Percentiles rank a stretch among this genome's conserved stretches.
Conservation (phyloP, 2,329 filamentous ascomycete genomes). For the Venturia pyrina region DNA sequence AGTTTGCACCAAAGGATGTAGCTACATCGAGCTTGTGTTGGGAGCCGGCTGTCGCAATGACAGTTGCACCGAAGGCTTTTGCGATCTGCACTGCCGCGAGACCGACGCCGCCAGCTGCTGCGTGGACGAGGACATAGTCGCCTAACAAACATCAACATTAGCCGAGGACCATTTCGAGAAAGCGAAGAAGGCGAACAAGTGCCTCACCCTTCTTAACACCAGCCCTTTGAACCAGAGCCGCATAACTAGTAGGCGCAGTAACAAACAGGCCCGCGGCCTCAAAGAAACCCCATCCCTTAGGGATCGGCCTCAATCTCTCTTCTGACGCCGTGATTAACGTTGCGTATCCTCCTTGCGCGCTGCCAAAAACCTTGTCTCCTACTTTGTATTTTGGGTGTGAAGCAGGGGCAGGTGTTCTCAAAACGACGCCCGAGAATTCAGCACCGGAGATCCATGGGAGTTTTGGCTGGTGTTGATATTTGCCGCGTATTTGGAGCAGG, state of each 20-base stretch:
- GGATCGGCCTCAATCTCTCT: slow-evolving; percentile 59
- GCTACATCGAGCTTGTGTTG: slow-evolving; percentile 72
- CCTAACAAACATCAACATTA: slow-evolving; percentile 32
- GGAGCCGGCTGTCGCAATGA: slow-evolving; percentile 85
- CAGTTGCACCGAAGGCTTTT: slow-evolving; percentile 81
- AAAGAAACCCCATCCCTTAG: slow-evolving; percentile 69
- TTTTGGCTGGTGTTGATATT: slow-evolving; percentile 86
- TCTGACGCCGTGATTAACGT: slow-evolving; percentile 62
- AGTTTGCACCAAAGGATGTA: slow-evolving; percentile 71
- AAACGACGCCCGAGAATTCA: slow-evolving; percentile 75
- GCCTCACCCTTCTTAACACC: slow-evolving; percentile 49
- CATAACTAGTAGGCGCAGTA: slow-evolving; percentile 84
- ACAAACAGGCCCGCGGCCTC: slow-evolving; percentile 86
- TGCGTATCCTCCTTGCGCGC: slow-evolving; percentile 76
- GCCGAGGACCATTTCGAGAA: background rate
- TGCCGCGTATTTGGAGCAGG: slow-evolving; percentile 85
- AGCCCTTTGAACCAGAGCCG: slow-evolving; percentile 68
- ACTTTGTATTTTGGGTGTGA: slow-evolving; percentile 50
- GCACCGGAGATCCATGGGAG: slow-evolving; percentile 81
- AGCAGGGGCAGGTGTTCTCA: slow-evolving; percentile 49
- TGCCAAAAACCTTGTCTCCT: slow-evolving; percentile 80
- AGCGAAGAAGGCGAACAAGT: background rate
- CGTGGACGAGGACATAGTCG: slow-evolving; percentile 83
- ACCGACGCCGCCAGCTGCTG: slow-evolving; percentile 84
- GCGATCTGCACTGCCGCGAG: slow-evolving; percentile 88